Evolutionary conservation across 768 basidiomycete genomes (phyloP).

Genomic region (Thelephora aurantiotincta): DNA sequence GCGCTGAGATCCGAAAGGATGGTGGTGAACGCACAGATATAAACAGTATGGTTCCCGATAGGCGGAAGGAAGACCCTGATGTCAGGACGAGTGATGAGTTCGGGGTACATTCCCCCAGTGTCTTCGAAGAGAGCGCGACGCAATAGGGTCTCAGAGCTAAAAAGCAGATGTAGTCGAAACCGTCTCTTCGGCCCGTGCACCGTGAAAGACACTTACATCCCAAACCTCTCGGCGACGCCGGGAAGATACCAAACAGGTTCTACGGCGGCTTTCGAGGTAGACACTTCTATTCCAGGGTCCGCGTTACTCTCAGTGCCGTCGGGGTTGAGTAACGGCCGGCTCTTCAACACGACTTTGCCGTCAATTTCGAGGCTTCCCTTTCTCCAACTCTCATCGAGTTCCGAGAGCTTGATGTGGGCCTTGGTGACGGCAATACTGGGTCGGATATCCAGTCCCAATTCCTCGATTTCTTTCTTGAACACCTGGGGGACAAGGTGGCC

Average conservation of each 20-base stretch:
- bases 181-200: neutral
- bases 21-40: constrained; percentile 51
- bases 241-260: constrained; percentile 96
- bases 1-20: neutral
- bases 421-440: constrained; percentile 91
- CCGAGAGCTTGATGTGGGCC: constrained; percentile 89
- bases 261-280: constrained; percentile 83
- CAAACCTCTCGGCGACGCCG: constrained; percentile 87
- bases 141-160: constrained; percentile 68
- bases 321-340: constrained; percentile 43
- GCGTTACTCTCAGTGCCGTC: constrained; percentile 44
- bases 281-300: constrained; percentile 75
- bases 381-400: constrained; percentile 72
- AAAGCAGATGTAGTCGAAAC: neutral
- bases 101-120: constrained; percentile 92
- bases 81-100: constrained; percentile 88
- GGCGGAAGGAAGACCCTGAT: constrained; percentile 94
- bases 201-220: constrained; percentile 43
- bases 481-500: constrained; percentile 75
- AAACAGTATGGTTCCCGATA: constrained; percentile 82
- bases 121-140: constrained; percentile 93
- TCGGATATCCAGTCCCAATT: constrained; percentile 64
- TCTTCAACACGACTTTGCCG: constrained; percentile 68
- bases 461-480: constrained; percentile 47
- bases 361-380: constrained; percentile 65